A percentile compares a stretch with the other conserved stretches of the same genome.
These are phyloP conservation scores for Lasiodiplodia sp. DNA, from an alignment of 2,329 filamentous ascomycete genomes.

Conservation along the genomic window DNA sequence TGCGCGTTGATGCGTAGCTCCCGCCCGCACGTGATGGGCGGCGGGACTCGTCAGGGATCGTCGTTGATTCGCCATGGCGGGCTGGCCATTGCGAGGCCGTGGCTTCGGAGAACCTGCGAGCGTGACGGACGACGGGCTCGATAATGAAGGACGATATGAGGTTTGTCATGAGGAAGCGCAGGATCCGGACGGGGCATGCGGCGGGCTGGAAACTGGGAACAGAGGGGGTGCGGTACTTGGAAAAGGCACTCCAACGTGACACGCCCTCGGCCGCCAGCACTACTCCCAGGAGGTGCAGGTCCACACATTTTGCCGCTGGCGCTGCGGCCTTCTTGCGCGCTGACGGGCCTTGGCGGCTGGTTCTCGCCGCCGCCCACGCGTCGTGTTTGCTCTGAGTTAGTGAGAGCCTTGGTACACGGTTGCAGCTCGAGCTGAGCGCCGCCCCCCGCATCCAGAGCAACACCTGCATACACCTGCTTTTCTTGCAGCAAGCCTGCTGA, in stretches of 20 bases:
- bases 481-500: not conserved
- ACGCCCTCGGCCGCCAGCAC: constrained; percentile 15
- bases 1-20: constrained; percentile 6
- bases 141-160: constrained; percentile 50
- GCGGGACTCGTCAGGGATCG: constrained; percentile 25
- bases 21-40: constrained; percentile 35
- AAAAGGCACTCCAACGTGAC: constrained; percentile 25
- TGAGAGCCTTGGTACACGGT: not conserved
- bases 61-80: constrained; percentile 27
- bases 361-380: not conserved
- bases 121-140: constrained; percentile 50
- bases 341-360: constrained; percentile 10
- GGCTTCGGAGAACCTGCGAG: constrained; percentile 45
- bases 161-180: constrained; percentile 42
- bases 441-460: not conserved
- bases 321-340: not conserved
- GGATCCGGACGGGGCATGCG: constrained; percentile 9
- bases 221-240: constrained; percentile 19
- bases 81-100: constrained; percentile 18
- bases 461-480: not conserved
- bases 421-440: not conserved
- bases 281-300: constrained; percentile 21
- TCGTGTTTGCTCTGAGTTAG: not conserved
- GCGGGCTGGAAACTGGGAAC: constrained; percentile 21
- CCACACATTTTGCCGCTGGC: constrained; percentile 14